Base-by-base conservation (phyloP, 208 protist species). In the Leishmania gerbilli region DNA sequence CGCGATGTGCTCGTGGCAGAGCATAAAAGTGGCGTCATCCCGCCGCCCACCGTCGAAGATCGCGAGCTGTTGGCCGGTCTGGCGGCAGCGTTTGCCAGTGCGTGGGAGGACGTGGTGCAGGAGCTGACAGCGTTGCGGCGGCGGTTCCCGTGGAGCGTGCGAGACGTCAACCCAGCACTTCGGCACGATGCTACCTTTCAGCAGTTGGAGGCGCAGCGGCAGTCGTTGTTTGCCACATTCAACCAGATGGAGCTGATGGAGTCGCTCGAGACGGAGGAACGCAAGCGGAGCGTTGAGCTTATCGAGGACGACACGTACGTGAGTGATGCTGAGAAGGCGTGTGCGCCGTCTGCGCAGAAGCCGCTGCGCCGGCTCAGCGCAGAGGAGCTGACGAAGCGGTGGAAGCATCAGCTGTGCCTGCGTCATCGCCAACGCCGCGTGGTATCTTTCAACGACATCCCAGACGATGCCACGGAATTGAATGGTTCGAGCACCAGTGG, bases 271-370 rank as follows among this genome's bases (percentile, higher is more conserved):
- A 76, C 79, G 64, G 83, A 91, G 77, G 68, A 91, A 65, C 87
- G 67, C 60, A 89, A 89, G 74, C 90, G 87, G 51, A 90, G 87
- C 68, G 84, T 93, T 24, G 90, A 92, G 76, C 84, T 93, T 34
- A 67, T 95, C 31, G 75, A 81, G 19, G 88, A 93, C 79, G 71
- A 71, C 11, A 56, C 80, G 34, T 87, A 92, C 77, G 89, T 93
- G 53, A 75, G 62, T 31, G 81, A 76, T 1, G 84, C 88, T 0
- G 75, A 45, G 37, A 42, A 47, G 45, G 77, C 56, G 21, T 90
- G 84, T 77, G 74, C 45, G 17, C 37, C 17, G 21, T 64, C 78
- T 5, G 74, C 71, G 53, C 58, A 81, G 1, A 81, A 78, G 72
- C 51, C 74, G 37, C 40, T 89, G 64, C 76, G 58, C 40, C 78